Base-by-base conservation (phyloP, 2,329 filamentous ascomycete species). In the Ceratocystiopsis sp. region DNA sequence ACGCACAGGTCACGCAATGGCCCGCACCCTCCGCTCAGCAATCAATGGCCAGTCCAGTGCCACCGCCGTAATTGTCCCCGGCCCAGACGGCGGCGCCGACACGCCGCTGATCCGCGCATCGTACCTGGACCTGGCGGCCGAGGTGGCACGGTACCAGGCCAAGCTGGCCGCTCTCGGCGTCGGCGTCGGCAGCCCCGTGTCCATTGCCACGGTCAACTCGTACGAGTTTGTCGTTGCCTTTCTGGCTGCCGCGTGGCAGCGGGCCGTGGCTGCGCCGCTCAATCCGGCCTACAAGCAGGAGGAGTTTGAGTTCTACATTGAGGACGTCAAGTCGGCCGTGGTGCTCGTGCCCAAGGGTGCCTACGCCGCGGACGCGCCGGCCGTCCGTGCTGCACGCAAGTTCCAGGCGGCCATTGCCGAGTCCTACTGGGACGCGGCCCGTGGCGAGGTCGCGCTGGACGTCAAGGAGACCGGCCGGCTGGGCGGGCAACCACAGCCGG, bases 291-390 rank as follows among this genome's bases (percentile, higher is more conserved):
- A 93, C 67, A 93, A 87, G 65, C 83, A 91, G 61, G 78, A 78
- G 45, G 84, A 93, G 60, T 91, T 89, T 58, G 84, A 91, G 59
- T 93, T 93, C 62, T 93, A 91, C 61, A 89, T 93, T 54, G 80
- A 86, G 50, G 84, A 93, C 57, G 68, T 93, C 52, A 83, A 78
- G 56, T 89, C 84, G 6, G 79, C 79, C 33, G 65, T 93, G 46
- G 73, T 85, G 32, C 67, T 93, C 34, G 80, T 93, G 11, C 84
- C 84, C 13, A 68, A 68, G 51, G 84, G 82, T 15, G 74, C 78
- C 14, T 82, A 75, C 53, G 66, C 67, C 12, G 69, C 76, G 51
- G 66, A 78, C 56, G 77, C 75, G 11, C 72, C 82, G 13, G 83
- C 80, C 21, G 81, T 91, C 25, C 73, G 75, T 54, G 84, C 84